Evolutionary conservation across 177 flowering plant species (phyloP), one percentile per base, ranked within the genome.

Genomic region (Telopea speciosissima): DNA sequence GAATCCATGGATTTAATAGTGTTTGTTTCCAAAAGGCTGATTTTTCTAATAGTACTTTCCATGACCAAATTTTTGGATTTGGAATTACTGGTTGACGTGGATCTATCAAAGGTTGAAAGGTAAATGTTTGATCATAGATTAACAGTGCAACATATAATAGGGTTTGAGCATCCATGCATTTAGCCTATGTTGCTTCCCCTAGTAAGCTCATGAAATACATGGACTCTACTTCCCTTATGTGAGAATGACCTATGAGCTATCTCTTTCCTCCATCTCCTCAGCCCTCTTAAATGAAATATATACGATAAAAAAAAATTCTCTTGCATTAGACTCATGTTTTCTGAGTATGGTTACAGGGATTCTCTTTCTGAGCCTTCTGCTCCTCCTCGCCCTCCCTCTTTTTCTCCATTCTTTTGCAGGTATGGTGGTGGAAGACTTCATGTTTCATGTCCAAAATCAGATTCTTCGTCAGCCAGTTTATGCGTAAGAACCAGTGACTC

Each of bases 371-470:
- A 36, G 7, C 40, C 40, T 36, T 36, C 40, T 28, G 40, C 40
- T 36, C 40, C 40, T 36, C 31, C 31, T 28, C 31, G 4, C 4
- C 31, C 31, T 28, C 40, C 40, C 40, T 25, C 24, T 49, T 24
- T 26, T 62, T 13, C 25, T 44, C 66, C 14, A 60, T 24, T 56
- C 44, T 33, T 65, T 64, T 75, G 78, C 68, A 78, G 80, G 78
- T 78, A 78, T 66, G 74, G 70, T 45, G 66, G 69, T 62, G 28
- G 40, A 60, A 45, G 75, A 56, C 68, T 40, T 61, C 72, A n/a
- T 66, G 49, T 25, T 68, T 25, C 73, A 49, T 45, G 33, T 40
- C 75, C 77, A 70, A 42, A 28, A 10, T 33, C 71, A 56, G 74
- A 62, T 40, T 62, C 75, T 45, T 67, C 78, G 59, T 42, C 73